Evolutionary conservation across 1,284 basidiomycete genomes (phyloP).

Genomic region (Fistulinella staudtii): DNA sequence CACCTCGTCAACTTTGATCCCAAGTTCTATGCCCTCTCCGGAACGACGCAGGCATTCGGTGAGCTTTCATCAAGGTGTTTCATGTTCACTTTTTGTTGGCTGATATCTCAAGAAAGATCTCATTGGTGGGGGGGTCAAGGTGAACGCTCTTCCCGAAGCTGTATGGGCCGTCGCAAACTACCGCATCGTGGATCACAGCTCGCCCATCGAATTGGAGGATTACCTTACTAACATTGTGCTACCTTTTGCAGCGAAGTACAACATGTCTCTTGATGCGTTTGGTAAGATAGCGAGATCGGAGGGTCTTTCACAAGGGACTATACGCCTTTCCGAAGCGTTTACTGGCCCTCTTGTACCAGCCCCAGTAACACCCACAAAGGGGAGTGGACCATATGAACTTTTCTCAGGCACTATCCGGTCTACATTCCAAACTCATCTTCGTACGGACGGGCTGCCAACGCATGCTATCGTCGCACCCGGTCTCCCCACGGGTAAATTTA

Average conservation of each 20-base stretch:
- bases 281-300: constrained; percentile 28
- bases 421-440: constrained; percentile 27
- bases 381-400: constrained; percentile 40
- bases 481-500: constrained; percentile 23
- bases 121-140: constrained; percentile 45
- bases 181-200: constrained; percentile 39
- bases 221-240: constrained; percentile 33
- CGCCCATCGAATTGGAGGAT: constrained; percentile 32
- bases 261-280: constrained; percentile 43
- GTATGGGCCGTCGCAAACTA: constrained; percentile 40
- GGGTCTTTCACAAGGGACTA: constrained; percentile 18
- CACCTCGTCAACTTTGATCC: constrained; percentile 29
- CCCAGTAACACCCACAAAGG: constrained; percentile 44
- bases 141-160: constrained; percentile 43
- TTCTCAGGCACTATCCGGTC: constrained; percentile 48
- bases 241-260: constrained; percentile 35
- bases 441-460: constrained; percentile 21
- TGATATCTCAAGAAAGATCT: constrained; percentile 33
- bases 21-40: constrained; percentile 23
- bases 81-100: not conserved
- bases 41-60: constrained; percentile 52
- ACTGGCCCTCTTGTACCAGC: constrained; percentile 46
- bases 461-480: constrained; percentile 16
- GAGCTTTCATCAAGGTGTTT: not conserved
- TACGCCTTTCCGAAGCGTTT: constrained; percentile 36